phyloP scores from a whole-genome alignment of 2,329 filamentous ascomycete genomes.

The Colletotrichum costaricense region DNA sequence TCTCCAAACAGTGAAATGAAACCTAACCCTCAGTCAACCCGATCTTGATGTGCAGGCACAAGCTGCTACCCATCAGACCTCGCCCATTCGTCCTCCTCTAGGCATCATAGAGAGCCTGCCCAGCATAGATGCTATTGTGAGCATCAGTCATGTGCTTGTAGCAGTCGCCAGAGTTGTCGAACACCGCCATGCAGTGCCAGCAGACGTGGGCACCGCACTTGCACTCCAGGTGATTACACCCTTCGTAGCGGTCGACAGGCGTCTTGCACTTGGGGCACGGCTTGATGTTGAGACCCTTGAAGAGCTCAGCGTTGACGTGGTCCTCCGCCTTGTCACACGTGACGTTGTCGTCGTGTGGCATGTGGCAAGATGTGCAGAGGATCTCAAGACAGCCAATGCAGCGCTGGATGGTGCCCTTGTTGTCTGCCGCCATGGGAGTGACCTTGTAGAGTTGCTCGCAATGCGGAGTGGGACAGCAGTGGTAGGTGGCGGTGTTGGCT shows the following conservation, averaged over 20 bases:
- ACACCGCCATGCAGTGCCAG: constrained; percentile 56
- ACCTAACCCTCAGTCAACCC: neutral
- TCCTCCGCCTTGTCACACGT: constrained; percentile 47
- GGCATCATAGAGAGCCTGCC: neutral
- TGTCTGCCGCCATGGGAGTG: neutral
- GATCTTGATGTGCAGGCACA: neutral
- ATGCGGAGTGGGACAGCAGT: neutral
- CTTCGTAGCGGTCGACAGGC: constrained; percentile 53
- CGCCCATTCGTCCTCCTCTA: neutral
- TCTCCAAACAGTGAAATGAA: neutral
- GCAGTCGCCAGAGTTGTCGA: constrained; percentile 34
- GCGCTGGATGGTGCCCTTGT: constrained; percentile 38
- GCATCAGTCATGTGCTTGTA: neutral
- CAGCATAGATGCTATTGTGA: neutral
- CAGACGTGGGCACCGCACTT: constrained; percentile 57
- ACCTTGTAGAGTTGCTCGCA: constrained; percentile 1
- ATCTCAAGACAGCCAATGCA: constrained; percentile 50
- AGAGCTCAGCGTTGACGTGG: constrained; percentile 45
- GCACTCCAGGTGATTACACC: constrained; percentile 61
- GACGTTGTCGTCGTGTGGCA: constrained; percentile 43
- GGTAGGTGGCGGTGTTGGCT: neutral
- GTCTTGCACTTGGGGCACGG: constrained; percentile 54
- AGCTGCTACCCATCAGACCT: neutral
- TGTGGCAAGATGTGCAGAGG: constrained; percentile 50
- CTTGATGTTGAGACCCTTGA: constrained; percentile 42